Base-by-base conservation (phyloP, 495 filamentous ascomycete genomes). In the Aspergillus steynii region DNA sequence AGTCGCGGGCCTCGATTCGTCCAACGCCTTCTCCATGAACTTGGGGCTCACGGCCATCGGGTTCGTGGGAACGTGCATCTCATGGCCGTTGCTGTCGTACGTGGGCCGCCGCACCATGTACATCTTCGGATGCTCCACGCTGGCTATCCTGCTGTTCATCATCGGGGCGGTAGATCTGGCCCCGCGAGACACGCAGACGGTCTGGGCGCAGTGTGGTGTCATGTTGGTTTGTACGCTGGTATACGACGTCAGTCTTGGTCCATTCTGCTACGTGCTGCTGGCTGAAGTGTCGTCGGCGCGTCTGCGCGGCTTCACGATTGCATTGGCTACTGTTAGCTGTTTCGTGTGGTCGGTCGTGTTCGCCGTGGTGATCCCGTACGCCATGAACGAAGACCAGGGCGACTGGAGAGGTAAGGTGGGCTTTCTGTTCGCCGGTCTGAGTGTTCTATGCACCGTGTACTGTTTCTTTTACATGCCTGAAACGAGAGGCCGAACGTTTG, bases 21-120 rank as follows among this genome's bases (percentile, higher is more conserved):
- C 76, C 6, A 78, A 82, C 48, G 83, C 88, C 0, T 91, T 88
- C 64, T 78, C 82, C 46, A 85, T 92, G 68, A 83, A 85, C 31
- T 70, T 90, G 9, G 87, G 87, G 4, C 81, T 87, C 64, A 88
- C 88, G 53, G 85, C 77, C 1, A 81, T 92, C 29, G 88, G 87
- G 62, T 81, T 87, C 61, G 70, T 84, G 9, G 88, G 87, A 1
- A 86, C 86, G 1, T 82, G 88, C 31, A 76, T 84, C 15, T 83
- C 88, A 0, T 91, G 87, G 87, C 79, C 80, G 56, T 67, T 92
- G 29, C 84, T 91, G 67, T 80, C 77, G 7, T 69, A 80, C 7
- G 77, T 86, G 59, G 84, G 85, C 4, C 77, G 84, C 0, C 72
- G 85, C 6, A 77, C 77, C 0, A 79, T 86, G 58, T 87, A 84